These are phyloP conservation scores for Hypoxylon sp. DNA, from an alignment of 2,329 filamentous ascomycete genomes.

Conservation along the genomic window DNA sequence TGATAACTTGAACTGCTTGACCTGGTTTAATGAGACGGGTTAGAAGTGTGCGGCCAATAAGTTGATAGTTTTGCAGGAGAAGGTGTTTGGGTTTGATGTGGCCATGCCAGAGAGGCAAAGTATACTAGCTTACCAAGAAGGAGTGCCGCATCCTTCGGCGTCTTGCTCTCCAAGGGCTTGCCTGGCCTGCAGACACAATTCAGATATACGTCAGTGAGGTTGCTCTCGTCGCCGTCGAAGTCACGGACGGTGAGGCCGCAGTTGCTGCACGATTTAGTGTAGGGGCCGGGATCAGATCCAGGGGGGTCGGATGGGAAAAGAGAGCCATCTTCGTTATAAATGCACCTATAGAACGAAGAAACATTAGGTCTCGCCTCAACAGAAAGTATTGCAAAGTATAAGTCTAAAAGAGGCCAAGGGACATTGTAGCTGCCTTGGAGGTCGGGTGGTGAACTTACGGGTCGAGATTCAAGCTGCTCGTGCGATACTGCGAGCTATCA, in stretches of 20 bases:
- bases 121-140: background rate
- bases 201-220: background rate
- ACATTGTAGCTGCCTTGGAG: background rate
- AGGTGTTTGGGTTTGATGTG: background rate
- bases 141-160: background rate
- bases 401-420: background rate
- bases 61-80: background rate
- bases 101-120: background rate
- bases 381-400: background rate
- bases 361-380: background rate
- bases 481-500: conserved; percentile 5
- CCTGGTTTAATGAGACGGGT: background rate
- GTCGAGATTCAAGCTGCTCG: conserved; percentile 21
- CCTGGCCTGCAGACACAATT: background rate
- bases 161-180: background rate
- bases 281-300: background rate
- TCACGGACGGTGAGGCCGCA: background rate
- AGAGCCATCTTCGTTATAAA: conserved; percentile 7
- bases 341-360: background rate
- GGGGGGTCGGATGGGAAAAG: conserved; percentile 2
- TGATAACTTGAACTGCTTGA: background rate
- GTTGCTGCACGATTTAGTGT: conserved; percentile 6
- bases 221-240: background rate
- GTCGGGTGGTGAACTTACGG: conserved; percentile 7
- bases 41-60: background rate